phyloP scores from a whole-genome alignment of 768 basidiomycete genomes.

The Auricularia sp. region DNA sequence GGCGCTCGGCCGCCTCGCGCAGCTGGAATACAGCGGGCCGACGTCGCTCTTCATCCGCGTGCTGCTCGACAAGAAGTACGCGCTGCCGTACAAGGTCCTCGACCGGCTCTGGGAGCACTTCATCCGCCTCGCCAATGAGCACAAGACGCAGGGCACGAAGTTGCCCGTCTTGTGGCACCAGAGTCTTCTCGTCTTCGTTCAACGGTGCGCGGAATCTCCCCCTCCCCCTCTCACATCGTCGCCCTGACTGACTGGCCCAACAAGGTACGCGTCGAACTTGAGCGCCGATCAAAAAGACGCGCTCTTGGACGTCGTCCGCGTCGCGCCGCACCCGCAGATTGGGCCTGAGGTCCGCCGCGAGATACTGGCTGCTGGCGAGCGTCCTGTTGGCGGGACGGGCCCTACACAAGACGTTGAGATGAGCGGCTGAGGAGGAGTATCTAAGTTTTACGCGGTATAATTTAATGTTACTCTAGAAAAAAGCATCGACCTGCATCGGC shows the following conservation, averaged over 20 bases:
- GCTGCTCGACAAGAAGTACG: constrained; percentile 94
- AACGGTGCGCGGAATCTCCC: constrained; percentile 47
- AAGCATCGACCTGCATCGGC: no score
- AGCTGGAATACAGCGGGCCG: constrained; percentile 95
- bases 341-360: constrained; percentile 85
- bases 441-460: no score
- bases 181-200: constrained; percentile 85
- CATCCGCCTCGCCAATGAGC: constrained; percentile 87
- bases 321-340: constrained; percentile 79
- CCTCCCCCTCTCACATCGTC: neutral
- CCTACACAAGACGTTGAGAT: constrained; percentile 19
- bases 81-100: constrained; percentile 94
- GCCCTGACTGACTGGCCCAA: neutral
- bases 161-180: constrained; percentile 99
- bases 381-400: constrained; percentile 24
- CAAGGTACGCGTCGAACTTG: constrained; percentile 84
- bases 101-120: constrained; percentile 98
- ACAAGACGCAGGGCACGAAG: constrained; percentile 56
- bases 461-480: no score
- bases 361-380: constrained; percentile 18
- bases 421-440: neutral
- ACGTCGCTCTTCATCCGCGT: constrained; percentile 97
- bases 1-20: constrained; percentile 82
- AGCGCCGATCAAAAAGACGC: constrained; percentile 98
- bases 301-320: constrained; percentile 83